These are phyloP conservation scores for Biscogniauxia marginata DNA, from an alignment of 2,329 filamentous ascomycete species.

Conservation along the genomic window DNA sequence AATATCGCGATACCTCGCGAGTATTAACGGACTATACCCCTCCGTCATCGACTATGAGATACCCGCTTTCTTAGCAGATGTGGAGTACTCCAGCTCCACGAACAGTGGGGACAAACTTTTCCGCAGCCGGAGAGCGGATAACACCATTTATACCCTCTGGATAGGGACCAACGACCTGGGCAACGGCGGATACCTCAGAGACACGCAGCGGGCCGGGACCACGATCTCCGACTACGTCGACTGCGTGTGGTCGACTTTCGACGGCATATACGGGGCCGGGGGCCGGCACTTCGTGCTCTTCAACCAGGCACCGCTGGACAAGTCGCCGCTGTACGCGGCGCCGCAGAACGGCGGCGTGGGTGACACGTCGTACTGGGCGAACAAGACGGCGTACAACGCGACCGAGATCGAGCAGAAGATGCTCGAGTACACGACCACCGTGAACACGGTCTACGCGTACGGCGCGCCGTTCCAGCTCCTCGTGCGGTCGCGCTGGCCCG, in stretches of 20 bases:
- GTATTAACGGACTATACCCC: slow-evolving; percentile 57
- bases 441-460: slow-evolving; percentile 50
- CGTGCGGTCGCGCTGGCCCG: slow-evolving; percentile 50
- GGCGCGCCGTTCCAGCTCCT: slow-evolving; percentile 47
- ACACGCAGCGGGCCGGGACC: slow-evolving; percentile 59
- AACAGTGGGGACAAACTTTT: slow-evolving; percentile 38
- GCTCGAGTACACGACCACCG: slow-evolving; percentile 46
- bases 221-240: slow-evolving; percentile 61
- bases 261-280: slow-evolving; percentile 62
- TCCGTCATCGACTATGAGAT: slow-evolving; percentile 62
- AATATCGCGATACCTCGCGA: slow-evolving; percentile 51
- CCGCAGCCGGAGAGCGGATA: slow-evolving; percentile 45
- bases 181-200: slow-evolving; percentile 61
- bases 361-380: slow-evolving; percentile 45
- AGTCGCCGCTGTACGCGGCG: slow-evolving; percentile 64
- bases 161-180: slow-evolving; percentile 82
- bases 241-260: slow-evolving; percentile 65
- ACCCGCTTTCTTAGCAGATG: slow-evolving; percentile 54
- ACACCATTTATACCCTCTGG: slow-evolving; percentile 74
- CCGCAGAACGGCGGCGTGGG: slow-evolving; percentile 41
- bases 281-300: slow-evolving; percentile 70
- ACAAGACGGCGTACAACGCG: slow-evolving; percentile 46
- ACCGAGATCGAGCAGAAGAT: slow-evolving; percentile 49
- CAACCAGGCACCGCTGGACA: slow-evolving; percentile 65
- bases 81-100: slow-evolving; percentile 29